Conservation (phyloP, 176 grass and related monocot species). For the Cocos nucifera region DNA sequence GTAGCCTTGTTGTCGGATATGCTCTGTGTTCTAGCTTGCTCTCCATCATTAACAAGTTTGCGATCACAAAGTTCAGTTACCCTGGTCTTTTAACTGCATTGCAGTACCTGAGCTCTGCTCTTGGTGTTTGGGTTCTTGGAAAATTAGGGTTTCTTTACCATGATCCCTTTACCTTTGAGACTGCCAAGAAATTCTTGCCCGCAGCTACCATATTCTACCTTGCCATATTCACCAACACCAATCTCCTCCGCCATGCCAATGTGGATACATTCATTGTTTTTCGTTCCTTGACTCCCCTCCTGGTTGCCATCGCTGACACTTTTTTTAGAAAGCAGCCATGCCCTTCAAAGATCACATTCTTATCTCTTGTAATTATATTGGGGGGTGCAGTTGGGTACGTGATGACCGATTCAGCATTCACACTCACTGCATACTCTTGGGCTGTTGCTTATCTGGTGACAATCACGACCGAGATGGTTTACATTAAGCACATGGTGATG, state of each 20-base stretch:
- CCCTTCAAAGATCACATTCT: conserved; percentile 68
- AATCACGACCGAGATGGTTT: conserved; percentile 85
- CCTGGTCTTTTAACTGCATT: conserved; percentile 63
- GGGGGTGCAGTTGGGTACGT: conserved; percentile 75
- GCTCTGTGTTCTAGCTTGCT: conserved; percentile 77
- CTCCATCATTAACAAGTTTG: conserved; percentile 86
- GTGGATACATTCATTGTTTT: conserved; percentile 87
- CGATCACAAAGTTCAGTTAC: conserved; percentile 67
- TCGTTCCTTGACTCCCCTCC: conserved; percentile 63
- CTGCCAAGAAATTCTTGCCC: conserved; percentile 65
- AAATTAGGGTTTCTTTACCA: conserved; percentile 61
- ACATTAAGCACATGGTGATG: conserved; percentile 82
- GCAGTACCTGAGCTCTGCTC: conserved; percentile 57
- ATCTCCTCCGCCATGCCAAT: conserved; percentile 75
- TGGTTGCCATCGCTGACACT: conserved; percentile 80
- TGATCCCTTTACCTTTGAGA: conserved; percentile 60
- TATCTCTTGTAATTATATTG: conserved; percentile 70
- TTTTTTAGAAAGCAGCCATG: conserved; percentile 65
- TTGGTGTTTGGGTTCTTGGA: conserved; percentile 65
- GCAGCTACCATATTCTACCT: conserved; percentile 76
- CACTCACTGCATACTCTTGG: conserved; percentile 66
- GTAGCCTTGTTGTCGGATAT: conserved; percentile 68
- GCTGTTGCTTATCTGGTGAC: conserved; percentile 74
- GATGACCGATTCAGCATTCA: conserved; percentile 68
- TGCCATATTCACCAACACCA: conserved; percentile 91